phyloP scores from a whole-genome alignment of 805 yeast species.

The Monosporozyma siamensis region DNA sequence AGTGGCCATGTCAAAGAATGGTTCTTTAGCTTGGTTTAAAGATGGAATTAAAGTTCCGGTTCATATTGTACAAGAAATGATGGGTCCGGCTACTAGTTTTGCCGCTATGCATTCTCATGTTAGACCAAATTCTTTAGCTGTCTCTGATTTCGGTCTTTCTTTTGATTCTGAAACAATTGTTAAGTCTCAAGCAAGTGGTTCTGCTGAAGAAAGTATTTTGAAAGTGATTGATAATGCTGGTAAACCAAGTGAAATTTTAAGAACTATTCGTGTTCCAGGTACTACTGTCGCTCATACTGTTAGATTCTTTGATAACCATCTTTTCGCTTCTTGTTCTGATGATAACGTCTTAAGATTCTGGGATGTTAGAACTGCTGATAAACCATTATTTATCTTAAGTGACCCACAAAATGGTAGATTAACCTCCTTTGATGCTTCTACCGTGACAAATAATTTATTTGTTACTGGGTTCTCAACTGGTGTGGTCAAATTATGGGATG shows the following conservation, averaged over 20 bases:
- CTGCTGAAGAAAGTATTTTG: constrained; percentile 24
- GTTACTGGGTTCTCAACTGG: constrained; percentile 26
- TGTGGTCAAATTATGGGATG: constrained; percentile 25
- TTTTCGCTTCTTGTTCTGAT: constrained; percentile 28
- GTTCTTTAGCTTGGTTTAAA: constrained; percentile 27
- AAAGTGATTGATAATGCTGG: constrained; percentile 17
- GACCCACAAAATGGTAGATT: constrained; percentile 8
- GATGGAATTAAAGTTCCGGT: constrained; percentile 20
- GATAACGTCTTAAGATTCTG: constrained; percentile 27
- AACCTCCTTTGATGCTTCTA: constrained; percentile 17
- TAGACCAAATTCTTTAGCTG: constrained; percentile 5
- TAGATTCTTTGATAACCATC: constrained; percentile 25
- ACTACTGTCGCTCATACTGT: constrained; percentile 26
- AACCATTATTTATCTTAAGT: constrained; percentile 18
- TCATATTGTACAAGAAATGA: constrained; percentile 16
- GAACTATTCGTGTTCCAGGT: constrained; percentile 24
- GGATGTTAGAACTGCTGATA: constrained; percentile 25
- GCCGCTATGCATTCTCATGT: constrained; percentile 21
- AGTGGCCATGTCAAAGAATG: constrained; percentile 20
- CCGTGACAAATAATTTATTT: constrained; percentile 19
- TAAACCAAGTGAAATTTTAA: constrained; percentile 24
- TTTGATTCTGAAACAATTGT: constrained; percentile 14
- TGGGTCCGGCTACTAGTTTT: constrained; percentile 27
- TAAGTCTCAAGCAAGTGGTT: constrained; percentile 9
- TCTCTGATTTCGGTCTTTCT: constrained; percentile 19